Conservation (phyloP, 2,329 filamentous ascomycete species). For the Neodidymelliopsis sp. region DNA sequence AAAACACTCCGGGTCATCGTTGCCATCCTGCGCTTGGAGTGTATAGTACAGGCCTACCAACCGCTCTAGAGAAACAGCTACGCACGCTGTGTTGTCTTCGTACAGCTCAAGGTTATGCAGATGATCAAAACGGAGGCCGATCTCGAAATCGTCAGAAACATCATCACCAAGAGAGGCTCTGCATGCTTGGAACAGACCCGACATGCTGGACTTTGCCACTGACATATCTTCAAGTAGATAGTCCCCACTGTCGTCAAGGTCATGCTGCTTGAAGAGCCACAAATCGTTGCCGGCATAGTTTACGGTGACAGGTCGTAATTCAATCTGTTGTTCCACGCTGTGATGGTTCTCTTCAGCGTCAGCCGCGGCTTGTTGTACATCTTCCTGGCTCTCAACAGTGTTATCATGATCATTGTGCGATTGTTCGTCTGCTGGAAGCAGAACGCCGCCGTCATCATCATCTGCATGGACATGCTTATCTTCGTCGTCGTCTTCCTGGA, state of each 20-base stretch:
- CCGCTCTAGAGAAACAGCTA: conserved; percentile 50
- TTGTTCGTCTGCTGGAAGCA: conserved; percentile 19
- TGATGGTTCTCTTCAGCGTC: conserved; percentile 21
- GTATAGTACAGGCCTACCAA: conserved; percentile 67
- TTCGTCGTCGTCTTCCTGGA: not conserved
- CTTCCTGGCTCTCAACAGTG: conserved; percentile 1
- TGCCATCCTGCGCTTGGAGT: conserved; percentile 66
- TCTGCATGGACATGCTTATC: conserved; percentile 17
- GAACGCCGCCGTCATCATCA: conserved; percentile 23
- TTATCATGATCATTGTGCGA: conserved; percentile 14
- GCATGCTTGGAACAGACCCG: conserved; percentile 64
- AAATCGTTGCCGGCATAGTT: conserved; percentile 40
- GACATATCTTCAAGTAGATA: conserved; percentile 39
- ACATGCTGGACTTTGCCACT: conserved; percentile 48
- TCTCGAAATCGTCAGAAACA: conserved; percentile 61
- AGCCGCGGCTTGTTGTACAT: conserved; percentile 19
- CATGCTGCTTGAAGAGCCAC: conserved; percentile 43
- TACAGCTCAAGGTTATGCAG: conserved; percentile 50
- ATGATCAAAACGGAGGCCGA: conserved; percentile 52
- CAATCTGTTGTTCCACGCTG: conserved; percentile 18
- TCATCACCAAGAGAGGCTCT: conserved; percentile 63
- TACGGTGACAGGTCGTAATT: conserved; percentile 35
- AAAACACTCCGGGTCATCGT: conserved; percentile 61
- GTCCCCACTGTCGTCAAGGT: conserved; percentile 39
- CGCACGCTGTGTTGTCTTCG: conserved; percentile 42